phyloP scores from a whole-genome alignment of 345 rosid species.

The Noccaea caerulescens region DNA sequence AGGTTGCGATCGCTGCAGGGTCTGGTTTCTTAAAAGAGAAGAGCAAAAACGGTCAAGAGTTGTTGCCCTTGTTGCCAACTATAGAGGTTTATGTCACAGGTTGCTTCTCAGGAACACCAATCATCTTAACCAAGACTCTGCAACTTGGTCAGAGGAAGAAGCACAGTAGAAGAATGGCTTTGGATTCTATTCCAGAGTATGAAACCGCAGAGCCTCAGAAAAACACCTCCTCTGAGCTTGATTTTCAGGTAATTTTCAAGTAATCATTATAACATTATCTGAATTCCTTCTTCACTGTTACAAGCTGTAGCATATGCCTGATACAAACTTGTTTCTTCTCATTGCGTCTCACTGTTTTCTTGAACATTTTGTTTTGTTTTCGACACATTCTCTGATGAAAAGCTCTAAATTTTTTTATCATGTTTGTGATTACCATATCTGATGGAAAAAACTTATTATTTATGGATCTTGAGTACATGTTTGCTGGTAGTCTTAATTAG shows the following conservation, averaged over 20 bases:
- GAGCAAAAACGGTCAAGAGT: constrained; percentile 51
- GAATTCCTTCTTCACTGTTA: neutral
- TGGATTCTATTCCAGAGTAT: constrained; percentile 82
- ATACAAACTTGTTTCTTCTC: neutral
- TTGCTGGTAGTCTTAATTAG: neutral
- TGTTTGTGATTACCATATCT: neutral
- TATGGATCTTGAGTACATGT: neutral
- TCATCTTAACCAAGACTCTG: constrained; percentile 78
- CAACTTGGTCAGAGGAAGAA: constrained; percentile 67
- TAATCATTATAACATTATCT: neutral
- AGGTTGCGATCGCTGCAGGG: constrained; percentile 51
- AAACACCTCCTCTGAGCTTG: constrained; percentile 44
- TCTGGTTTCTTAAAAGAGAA: constrained; percentile 64
- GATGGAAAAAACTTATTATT: too few relatives aligned
- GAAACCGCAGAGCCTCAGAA: constrained; percentile 53
- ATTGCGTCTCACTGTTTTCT: neutral
- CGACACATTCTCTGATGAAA: neutral
- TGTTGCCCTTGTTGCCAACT: constrained; percentile 50
- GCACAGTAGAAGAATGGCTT: constrained; percentile 56
- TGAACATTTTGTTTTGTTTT: constrained; percentile 6
- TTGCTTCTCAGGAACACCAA: constrained; percentile 71
- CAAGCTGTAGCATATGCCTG: constrained; percentile 14
- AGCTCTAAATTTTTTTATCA: neutral
- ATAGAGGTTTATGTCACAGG: constrained; percentile 91
- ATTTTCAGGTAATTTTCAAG: constrained; percentile 57